phyloP scores from a whole-genome alignment of 2,329 filamentous ascomycete species.

The Teratosphaeria zuluensis region DNA sequence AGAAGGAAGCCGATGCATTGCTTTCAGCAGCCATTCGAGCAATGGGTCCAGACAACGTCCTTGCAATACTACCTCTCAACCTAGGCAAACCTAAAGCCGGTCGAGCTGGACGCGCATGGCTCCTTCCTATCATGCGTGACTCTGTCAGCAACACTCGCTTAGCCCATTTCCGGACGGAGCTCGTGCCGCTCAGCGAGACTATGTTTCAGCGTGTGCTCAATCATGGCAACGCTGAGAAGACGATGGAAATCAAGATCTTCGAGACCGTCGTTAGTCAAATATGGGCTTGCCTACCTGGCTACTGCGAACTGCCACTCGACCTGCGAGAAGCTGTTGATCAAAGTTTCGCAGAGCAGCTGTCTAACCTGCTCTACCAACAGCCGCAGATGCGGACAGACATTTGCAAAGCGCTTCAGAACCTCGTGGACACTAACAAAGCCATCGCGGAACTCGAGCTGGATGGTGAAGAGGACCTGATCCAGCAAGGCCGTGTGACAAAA shows the following conservation, averaged over 20 bases:
- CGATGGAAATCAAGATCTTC: conserved; percentile 94
- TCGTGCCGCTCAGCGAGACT: conserved; percentile 79
- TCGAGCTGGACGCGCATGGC: conserved; percentile 82
- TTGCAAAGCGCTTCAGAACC: conserved; percentile 72
- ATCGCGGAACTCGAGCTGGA: conserved; percentile 54
- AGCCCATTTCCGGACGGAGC: conserved; percentile 71
- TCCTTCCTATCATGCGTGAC: conserved; percentile 83
- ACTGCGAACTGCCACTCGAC: conserved; percentile 86
- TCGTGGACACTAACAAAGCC: conserved; percentile 86
- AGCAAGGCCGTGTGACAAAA: conserved; percentile 70
- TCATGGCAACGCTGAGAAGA: conserved; percentile 73
- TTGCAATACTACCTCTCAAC: conserved; percentile 77
- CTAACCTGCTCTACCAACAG: conserved; percentile 88
- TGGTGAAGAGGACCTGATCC: conserved; percentile 59
- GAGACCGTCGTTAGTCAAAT: conserved; percentile 93
- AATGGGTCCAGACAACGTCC: conserved; percentile 79
- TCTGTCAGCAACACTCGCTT: conserved; percentile 82
- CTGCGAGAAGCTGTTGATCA: conserved; percentile 62
- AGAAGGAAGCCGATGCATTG: conserved; percentile 88
- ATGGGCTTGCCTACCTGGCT: conserved; percentile 87
- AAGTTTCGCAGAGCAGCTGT: conserved; percentile 76
- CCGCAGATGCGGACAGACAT: conserved; percentile 77
- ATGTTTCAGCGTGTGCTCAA: conserved; percentile 86
- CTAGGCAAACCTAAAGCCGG: conserved; percentile 66
- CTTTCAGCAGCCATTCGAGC: conserved; percentile 78